Percentiles rank a stretch among this genome's conserved stretches.
phyloP scores from a whole-genome alignment of 2,329 filamentous ascomycete genomes.

The Orbilia javanica region DNA sequence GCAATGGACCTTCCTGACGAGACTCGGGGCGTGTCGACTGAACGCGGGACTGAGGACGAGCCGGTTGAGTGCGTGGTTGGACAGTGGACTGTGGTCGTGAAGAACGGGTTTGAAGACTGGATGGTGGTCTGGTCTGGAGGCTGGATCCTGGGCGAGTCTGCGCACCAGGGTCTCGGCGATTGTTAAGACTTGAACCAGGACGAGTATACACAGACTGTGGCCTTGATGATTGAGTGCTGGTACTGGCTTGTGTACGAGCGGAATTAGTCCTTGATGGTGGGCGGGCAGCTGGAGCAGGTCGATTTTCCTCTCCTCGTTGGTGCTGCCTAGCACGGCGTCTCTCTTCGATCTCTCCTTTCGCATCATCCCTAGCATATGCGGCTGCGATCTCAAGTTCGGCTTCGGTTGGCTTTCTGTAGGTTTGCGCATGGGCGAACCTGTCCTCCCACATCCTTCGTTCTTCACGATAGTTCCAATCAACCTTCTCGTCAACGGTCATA shows the following conservation, averaged over 20 bases:
- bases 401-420: not conserved
- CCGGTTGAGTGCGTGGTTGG: constrained; percentile 5
- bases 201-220: constrained; percentile 1
- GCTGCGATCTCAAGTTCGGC: not conserved
- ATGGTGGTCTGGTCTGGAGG: not conserved
- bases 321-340: not conserved
- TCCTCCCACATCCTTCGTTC: constrained; percentile 11
- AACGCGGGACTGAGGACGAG: constrained; percentile 15
- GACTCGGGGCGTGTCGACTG: constrained; percentile 13
- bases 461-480: constrained; percentile 1
- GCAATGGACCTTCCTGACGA: constrained; percentile 7
- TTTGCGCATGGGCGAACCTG: not conserved
- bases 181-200: constrained; percentile 5
- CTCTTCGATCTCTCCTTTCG: not conserved
- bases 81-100: not conserved
- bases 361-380: constrained; percentile 1
- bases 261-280: constrained; percentile 3
- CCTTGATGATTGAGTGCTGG: constrained; percentile 7
- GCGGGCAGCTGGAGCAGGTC: not conserved
- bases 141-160: constrained; percentile 12
- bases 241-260: not conserved
- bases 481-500: not conserved
- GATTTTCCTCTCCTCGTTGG: not conserved
- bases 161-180: not conserved
- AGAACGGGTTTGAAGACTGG: constrained; percentile 7